phyloP scores from a whole-genome alignment of 768 basidiomycete genomes.

The Xerocomus potaroensis region DNA sequence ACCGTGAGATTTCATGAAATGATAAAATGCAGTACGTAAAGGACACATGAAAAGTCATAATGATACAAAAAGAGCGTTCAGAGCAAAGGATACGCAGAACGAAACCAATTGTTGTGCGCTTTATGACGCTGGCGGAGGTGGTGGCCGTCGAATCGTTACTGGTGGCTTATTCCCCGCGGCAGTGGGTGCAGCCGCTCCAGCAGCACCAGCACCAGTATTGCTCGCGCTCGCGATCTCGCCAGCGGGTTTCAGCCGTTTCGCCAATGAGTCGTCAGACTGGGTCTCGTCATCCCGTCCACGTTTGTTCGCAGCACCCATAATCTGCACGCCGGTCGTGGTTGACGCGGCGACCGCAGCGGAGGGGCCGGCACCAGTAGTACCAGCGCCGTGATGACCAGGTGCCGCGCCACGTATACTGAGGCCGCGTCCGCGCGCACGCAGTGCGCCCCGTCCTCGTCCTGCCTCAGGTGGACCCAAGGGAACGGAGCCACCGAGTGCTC shows the following conservation, averaged over 20 bases:
- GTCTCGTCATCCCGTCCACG: slow-evolving; percentile 57
- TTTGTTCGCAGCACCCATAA: slow-evolving; percentile 63
- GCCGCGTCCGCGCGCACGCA: slow-evolving; percentile 29
- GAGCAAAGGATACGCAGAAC: no score
- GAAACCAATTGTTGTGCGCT: no score
- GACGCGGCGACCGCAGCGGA: slow-evolving; percentile 26
- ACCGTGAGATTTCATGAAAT: no score
- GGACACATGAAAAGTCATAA: no score
- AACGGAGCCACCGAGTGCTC: slow-evolving; percentile 28
- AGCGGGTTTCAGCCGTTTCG: slow-evolving; percentile 63
- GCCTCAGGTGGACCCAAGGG: slow-evolving; percentile 21
- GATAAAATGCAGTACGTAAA: no score
- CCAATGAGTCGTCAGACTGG: slow-evolving; percentile 51
- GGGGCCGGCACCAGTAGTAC: slow-evolving; percentile 16
- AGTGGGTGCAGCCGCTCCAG: not conserved
- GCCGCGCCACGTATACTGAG: slow-evolving; percentile 30
- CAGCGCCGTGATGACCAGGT: slow-evolving; percentile 13
- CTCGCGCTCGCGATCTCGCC: slow-evolving; percentile 2
- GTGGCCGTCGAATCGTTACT: slow-evolving; percentile 32
- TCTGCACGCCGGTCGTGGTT: slow-evolving; percentile 44
- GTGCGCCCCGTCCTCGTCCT: slow-evolving; percentile 35
- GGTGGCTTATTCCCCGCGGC: slow-evolving; percentile 31
- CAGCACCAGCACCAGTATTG: not conserved
- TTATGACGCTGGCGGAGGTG: slow-evolving; percentile 23
- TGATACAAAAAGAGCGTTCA: no score